Evolutionary conservation across 2,329 filamentous ascomycete species (phyloP), one percentile per base, ranked within the genome.

Genomic region (Paraconiothyrium brasiliense): DNA sequence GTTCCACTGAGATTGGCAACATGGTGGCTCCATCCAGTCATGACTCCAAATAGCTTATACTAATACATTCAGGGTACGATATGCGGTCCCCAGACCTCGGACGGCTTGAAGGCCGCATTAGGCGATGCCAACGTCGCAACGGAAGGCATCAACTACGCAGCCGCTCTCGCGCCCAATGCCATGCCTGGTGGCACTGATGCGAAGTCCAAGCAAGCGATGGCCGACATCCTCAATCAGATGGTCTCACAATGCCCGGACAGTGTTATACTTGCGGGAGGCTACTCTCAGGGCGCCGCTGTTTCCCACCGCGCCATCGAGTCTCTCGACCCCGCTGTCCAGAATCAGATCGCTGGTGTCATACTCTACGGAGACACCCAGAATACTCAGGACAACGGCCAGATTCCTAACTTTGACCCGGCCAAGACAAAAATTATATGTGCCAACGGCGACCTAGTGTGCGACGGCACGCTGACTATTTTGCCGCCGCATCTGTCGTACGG

Each of bases 351-450:
- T 0, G 81, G 76, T 8, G 81, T 80, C 1, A 75, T 83, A 7
- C 75, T 81, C 13, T 83, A 82, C 60, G 84, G 76, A 27, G 82
- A 84, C 60, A 84, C 83, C 2, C 78, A 83, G 66, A 79, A 79
- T 57, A 61, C 61, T 54, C 74, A 77, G 61, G 72, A 80, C 50
- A 76, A 79, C 10, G 72, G 75, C 35, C 77, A 81, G 63, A 75
- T 83, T n/a, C 64, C 76, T 6, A 67, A 71, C 32, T 82, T 81
- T 65, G 77, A 78, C n/a, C 67, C 74, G 51, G 74, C 73, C 1
- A 81, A 84, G 66, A 77, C 80, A 4, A 79, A 83, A 67, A 82
- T 84, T 22, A 81, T 83, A 41, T 87, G 85, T 61, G 80, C 83
- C 34, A 49, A 64, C 3, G 84, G 82, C 0, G 85, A 87, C 64